Evolutionary conservation across 805 yeast species (phyloP).

Genomic region (Saccharomycopsis schoenii): DNA sequence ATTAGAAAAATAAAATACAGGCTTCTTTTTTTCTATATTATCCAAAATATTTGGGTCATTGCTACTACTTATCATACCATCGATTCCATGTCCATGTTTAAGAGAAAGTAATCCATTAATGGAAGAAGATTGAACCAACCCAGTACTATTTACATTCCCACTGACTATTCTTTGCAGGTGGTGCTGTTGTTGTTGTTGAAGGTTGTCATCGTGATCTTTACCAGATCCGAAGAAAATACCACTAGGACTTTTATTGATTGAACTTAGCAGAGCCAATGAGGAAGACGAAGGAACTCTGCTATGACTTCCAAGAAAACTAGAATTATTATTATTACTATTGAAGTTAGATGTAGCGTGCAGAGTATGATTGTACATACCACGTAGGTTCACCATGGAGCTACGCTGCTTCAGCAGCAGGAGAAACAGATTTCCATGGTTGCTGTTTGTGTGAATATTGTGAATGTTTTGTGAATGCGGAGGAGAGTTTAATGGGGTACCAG

Average conservation of each 20-base stretch:
- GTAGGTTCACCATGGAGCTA: not conserved
- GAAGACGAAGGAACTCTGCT: not conserved
- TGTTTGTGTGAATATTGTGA: not conserved
- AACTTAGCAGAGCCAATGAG: conserved; percentile 6
- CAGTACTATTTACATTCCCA: not conserved
- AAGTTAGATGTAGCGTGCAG: not conserved
- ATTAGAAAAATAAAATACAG: not conserved
- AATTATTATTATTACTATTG: not conserved
- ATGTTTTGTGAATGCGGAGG: not conserved
- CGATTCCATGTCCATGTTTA: conserved; percentile 12
- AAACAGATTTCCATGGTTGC: not conserved
- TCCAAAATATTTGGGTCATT: not conserved
- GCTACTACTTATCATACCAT: not conserved
- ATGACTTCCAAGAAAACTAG: not conserved
- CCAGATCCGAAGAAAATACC: conserved; percentile 18
- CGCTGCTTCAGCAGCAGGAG: not conserved
- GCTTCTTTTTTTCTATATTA: not conserved
- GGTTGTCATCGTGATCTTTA: not conserved
- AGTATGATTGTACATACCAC: not conserved
- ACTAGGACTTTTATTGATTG: conserved; percentile 4
- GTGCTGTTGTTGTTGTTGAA: not conserved
- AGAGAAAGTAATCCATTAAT: conserved; percentile 16
- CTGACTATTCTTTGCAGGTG: not conserved
- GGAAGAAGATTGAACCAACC: not conserved
- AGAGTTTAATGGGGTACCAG: not conserved